Evolutionary conservation across 352 stramenopile genomes (phyloP), one percentile per base, ranked within the genome.

Genomic region (Phytophthora quininea): DNA sequence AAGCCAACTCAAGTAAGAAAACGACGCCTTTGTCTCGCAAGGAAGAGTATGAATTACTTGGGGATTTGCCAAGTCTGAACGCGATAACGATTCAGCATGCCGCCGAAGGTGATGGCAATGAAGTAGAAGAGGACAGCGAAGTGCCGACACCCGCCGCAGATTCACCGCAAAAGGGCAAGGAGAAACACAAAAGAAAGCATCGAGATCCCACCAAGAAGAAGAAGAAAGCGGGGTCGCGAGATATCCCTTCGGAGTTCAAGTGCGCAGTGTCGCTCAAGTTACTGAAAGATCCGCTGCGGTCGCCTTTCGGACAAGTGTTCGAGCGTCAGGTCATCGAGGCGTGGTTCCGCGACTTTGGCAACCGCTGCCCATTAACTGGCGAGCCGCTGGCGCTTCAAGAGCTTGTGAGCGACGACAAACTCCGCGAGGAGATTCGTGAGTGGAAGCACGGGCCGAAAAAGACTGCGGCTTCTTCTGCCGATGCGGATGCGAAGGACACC

Each of bases 281-380:
- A 37, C 52, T 95, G 43, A 82, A 88, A 42, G 68, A 91, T 5
- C 84, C 84, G 3, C 43, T 96, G 59, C 76, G 85, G 33, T 93
- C 84, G 55, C 88, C 88, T 5, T 90, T 84, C 47, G 82, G 88
- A 3, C 88, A 96, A 53, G 77, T 93, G 3, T 93, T 91, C 62
- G 85, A 95, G 60, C 76, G 80, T 7, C 74, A 86, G 30, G 82
- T 93, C 19, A 86, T 96, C 50, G 82, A 96, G 54, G 78, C 79
- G 11, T 94, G 88, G 86, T 91, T 93, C 37, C 79, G 80, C 30
- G 84, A 94, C 62, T 95, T 93, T 65, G 88, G 86, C 47, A 93
- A 93, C 48, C 82, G 86, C 19, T 96, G 86, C 43, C 88, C 86
- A 31, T 61, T 94, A 27, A 92, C 84, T 2, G 84, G 82, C 3